These are phyloP conservation scores for Trichoderma sp. DNA, from an alignment of 2,329 filamentous ascomycete genomes.

Conservation along the genomic window DNA sequence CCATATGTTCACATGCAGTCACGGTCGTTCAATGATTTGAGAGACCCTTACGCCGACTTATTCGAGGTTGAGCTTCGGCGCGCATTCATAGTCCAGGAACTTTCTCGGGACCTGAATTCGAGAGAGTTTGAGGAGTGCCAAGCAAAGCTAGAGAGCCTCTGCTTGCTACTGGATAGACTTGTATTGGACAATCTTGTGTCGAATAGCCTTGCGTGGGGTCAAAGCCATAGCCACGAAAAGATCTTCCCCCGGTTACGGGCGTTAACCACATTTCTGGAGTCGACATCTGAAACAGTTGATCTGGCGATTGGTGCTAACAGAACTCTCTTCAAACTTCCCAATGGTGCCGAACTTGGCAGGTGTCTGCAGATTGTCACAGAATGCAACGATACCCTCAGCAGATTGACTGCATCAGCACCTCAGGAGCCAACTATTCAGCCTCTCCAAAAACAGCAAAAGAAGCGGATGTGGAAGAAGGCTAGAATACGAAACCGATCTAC, in stretches of 20 bases:
- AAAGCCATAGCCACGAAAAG: not conserved
- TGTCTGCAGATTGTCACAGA: not conserved
- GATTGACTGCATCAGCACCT: not conserved
- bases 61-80: not conserved
- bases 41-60: not conserved
- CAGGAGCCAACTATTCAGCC: not conserved
- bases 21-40: not conserved
- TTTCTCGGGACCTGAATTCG: not conserved
- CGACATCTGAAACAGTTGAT: not conserved
- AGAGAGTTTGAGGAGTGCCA: not conserved
- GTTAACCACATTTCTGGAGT: not conserved
- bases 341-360: not conserved
- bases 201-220: not conserved
- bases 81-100: not conserved
- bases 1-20: not conserved
- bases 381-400: not conserved
- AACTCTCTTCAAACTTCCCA: not conserved
- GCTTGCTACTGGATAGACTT: not conserved
- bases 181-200: not conserved
- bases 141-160: not conserved
- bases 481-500: not conserved
- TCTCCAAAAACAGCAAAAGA: not conserved
- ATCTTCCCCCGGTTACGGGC: not conserved
- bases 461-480: slow-evolving; percentile 13
- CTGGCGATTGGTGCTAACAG: not conserved